These are phyloP conservation scores for Kwoniella shandongensis DNA, from an alignment of 768 basidiomycete genomes.

Conservation along the genomic window DNA sequence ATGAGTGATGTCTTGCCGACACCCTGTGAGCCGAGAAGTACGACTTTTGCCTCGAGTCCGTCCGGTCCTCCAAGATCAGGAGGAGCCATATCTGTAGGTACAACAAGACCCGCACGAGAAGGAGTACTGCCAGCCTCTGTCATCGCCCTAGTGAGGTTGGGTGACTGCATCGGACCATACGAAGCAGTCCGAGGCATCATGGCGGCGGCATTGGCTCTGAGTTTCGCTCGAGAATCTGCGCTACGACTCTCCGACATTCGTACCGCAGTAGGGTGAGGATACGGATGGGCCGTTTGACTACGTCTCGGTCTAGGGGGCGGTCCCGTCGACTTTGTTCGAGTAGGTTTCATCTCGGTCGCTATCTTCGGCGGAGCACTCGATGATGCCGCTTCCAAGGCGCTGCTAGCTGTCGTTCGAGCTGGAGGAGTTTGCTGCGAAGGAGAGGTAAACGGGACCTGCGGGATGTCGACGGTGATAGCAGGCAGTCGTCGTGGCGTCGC, in stretches of 20 bases:
- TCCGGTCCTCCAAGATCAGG: slow-evolving; percentile 42
- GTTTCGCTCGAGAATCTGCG: slow-evolving; percentile 27
- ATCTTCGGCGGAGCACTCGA: slow-evolving; percentile 10
- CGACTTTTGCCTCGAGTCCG: slow-evolving; percentile 50
- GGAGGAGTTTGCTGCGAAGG: slow-evolving; percentile 3
- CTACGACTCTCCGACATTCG: slow-evolving; percentile 31
- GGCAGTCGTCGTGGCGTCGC: slow-evolving; percentile 16
- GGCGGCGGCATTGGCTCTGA: slow-evolving; percentile 6
- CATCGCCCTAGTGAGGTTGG: slow-evolving; percentile 17
- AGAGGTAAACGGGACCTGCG: not conserved
- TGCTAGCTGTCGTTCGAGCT: slow-evolving; percentile 4
- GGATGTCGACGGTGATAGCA: slow-evolving; percentile 11
- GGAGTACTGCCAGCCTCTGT: slow-evolving; percentile 21
- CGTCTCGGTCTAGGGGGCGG: slow-evolving; percentile 26
- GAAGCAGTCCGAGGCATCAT: slow-evolving; percentile 16
- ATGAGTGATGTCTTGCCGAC: slow-evolving; percentile 52
- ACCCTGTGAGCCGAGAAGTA: slow-evolving; percentile 48
- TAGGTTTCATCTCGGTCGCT: slow-evolving; percentile 7
- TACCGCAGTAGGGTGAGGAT: slow-evolving; percentile 20
- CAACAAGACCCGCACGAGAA: slow-evolving; percentile 5
- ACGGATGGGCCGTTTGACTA: slow-evolving; percentile 29
- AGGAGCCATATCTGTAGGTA: slow-evolving; percentile 8
- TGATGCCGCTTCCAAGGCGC: not conserved
- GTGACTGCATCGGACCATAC: slow-evolving; percentile 4
- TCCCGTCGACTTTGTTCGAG: slow-evolving; percentile 24